phyloP scores from a whole-genome alignment of 2,329 filamentous ascomycete species.

The Blastomyces percursus region DNA sequence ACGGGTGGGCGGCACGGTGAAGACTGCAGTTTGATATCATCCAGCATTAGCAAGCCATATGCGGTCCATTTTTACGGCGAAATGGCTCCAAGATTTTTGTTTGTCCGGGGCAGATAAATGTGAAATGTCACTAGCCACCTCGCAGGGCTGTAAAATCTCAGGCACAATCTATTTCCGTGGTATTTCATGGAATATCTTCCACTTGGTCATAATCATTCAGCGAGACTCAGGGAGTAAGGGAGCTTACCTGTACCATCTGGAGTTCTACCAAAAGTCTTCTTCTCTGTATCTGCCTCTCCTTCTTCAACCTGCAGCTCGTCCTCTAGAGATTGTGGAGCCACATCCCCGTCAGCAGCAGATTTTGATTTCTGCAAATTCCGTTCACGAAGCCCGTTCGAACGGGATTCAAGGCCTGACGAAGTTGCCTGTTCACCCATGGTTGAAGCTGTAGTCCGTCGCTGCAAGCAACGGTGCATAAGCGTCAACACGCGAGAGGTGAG shows the following conservation, averaged over 20 bases:
- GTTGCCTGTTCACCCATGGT: slow-evolving; percentile 27
- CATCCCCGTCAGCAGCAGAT: slow-evolving; percentile 33
- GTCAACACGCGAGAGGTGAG: neutral
- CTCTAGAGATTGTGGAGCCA: slow-evolving; percentile 36
- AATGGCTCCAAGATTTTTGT: neutral
- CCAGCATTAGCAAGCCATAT: neutral
- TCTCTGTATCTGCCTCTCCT: slow-evolving; percentile 28
- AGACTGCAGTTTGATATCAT: slow-evolving; percentile 50
- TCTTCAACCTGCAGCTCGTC: slow-evolving; percentile 13
- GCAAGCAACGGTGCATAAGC: slow-evolving; percentile 6
- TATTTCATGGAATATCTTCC: neutral
- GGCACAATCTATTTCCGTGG: neutral
- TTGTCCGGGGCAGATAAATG: neutral
- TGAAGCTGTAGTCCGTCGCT: neutral
- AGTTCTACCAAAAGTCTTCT: slow-evolving; percentile 83
- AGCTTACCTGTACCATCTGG: slow-evolving; percentile 77
- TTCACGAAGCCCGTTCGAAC: slow-evolving; percentile 38
- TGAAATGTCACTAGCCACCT: neutral
- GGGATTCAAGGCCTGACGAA: slow-evolving; percentile 27
- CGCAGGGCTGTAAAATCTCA: neutral
- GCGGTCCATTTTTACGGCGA: neutral
- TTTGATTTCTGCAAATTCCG: slow-evolving; percentile 30
- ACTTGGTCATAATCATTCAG: neutral
- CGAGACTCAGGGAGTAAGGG: slow-evolving; percentile 7
- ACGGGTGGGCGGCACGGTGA: slow-evolving; percentile 88